Conservation (phyloP, 805 yeast genomes). For the Candida ulmi region DNA sequence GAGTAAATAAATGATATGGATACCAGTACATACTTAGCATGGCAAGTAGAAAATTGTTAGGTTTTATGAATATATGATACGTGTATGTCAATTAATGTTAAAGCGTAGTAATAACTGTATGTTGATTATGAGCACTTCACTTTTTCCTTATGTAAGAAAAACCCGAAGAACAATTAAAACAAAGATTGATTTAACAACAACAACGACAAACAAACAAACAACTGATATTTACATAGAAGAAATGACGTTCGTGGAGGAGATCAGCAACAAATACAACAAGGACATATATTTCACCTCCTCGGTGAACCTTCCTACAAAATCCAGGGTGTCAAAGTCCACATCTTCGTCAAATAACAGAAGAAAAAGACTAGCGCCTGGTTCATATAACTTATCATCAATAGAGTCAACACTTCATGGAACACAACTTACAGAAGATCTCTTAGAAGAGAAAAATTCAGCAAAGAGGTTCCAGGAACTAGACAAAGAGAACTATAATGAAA, state of each 20-base stretch:
- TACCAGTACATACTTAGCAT: too few species aligned
- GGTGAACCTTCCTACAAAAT: conserved; percentile 14
- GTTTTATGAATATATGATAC: too few species aligned
- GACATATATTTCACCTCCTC: conserved; percentile 24
- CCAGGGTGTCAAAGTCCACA: conserved; percentile 9
- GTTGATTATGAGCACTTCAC: neutral
- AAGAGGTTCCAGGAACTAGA: conserved; percentile 37
- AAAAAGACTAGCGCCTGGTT: conserved; percentile 22
- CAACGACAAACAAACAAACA: neutral
- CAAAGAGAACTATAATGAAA: conserved; percentile 39
- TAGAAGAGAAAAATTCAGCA: conserved; percentile 30
- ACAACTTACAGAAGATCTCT: conserved; percentile 19
- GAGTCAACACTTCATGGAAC: conserved; percentile 23
- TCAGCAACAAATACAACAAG: conserved; percentile 12
- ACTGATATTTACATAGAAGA: too few species aligned
- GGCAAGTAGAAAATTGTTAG: too few species aligned
- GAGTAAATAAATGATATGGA: too few species aligned
- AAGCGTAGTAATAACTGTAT: too few species aligned
- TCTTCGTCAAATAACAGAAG: conserved; percentile 11
- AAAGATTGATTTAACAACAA: neutral
- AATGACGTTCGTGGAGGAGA: conserved; percentile 17
- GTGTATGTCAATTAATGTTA: too few species aligned
- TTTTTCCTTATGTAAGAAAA: neutral
- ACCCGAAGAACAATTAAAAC: too few species aligned
- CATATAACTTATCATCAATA: conserved; percentile 21